Base-by-base conservation (phyloP, 2,329 filamentous ascomycete genomes). In the Claviceps monticola region DNA sequence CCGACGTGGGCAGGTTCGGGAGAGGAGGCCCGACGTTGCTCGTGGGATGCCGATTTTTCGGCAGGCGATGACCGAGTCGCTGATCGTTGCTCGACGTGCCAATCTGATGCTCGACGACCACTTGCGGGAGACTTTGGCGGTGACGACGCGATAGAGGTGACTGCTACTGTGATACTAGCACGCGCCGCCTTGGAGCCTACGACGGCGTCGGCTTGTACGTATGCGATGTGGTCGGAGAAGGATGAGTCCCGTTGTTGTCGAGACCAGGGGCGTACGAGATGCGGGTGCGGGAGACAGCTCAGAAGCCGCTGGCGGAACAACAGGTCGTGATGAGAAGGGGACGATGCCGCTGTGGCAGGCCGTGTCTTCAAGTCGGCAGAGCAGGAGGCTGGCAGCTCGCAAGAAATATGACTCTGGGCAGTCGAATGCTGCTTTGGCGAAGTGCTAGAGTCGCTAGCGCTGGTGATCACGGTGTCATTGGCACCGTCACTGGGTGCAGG, bases 321-420 rank as follows among this genome's bases (percentile, higher is more conserved):
- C 50, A 49, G 44, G 51, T 52, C 51, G 52, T 50, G 55, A 47
- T 56, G 53, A 44, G 55, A 55, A 54, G 56, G 51, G 52, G 46
- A 49, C 50, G 58, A 56, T 55, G 56, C 58, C 56, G 54, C 53
- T 55, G 60, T 51, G 53, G 57, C 41, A n/a, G 41, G 55, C 46
- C 48, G 58, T 54, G 53, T 68, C 52, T 65, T 66, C 51, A 73
- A 65, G 64, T 78, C 75, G 56, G 69, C 72, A 60, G 76, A 75
- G 53, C 75, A 75, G 62, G 74, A 77, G 21, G 75, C 70, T 29
- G 76, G 75, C 56, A 78, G 64, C 58, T 78, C 79, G 55, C 75
- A 79, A 41, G 74, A 72, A 59, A 71, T 78, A 62, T 78, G 71
- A 60, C 62, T 74, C 56, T 74, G 73, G 51, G 75, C 74, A 62